Percentiles rank a stretch among this genome's conserved stretches.
Conservation (phyloP, 805 yeast genomes). For the Nakazawaea peltata region DNA sequence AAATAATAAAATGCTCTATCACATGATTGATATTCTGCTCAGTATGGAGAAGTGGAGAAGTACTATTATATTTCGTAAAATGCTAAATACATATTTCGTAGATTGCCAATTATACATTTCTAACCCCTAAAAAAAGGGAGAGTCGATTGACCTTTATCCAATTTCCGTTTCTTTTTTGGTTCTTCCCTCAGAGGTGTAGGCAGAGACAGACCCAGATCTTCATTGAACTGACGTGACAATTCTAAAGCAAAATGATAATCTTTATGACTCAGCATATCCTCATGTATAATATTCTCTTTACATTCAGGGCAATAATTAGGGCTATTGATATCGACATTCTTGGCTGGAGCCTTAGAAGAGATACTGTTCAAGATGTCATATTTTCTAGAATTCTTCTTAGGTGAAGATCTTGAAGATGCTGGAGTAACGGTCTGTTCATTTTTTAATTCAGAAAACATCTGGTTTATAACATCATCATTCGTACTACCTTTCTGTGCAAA, state of each 20-base stretch:
- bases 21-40: too few relatives aligned
- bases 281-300: constrained; percentile 1
- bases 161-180: constrained; percentile 4
- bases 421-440: not conserved
- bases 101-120: too few relatives aligned
- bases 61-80: too few relatives aligned
- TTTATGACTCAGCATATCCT: constrained; percentile 8
- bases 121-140: constrained; percentile 8
- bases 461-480: constrained; percentile 5
- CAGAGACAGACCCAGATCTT: not conserved
- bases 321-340: not conserved
- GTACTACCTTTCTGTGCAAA: constrained; percentile 11
- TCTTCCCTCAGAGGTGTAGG: not conserved
- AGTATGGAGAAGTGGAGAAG: too few relatives aligned
- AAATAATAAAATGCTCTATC: too few relatives aligned
- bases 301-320: constrained; percentile 7
- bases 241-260: constrained; percentile 10
- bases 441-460: constrained; percentile 5
- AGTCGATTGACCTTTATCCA: constrained; percentile 10
- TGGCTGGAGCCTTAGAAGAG: too few relatives aligned
- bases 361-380: too few relatives aligned
- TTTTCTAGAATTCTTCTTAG: not conserved
- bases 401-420: not conserved
- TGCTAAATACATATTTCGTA: too few relatives aligned
- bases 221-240: constrained; percentile 8